Conservation (phyloP, 1,284 basidiomycete species). For the Tetrapyrgos nigripes region DNA sequence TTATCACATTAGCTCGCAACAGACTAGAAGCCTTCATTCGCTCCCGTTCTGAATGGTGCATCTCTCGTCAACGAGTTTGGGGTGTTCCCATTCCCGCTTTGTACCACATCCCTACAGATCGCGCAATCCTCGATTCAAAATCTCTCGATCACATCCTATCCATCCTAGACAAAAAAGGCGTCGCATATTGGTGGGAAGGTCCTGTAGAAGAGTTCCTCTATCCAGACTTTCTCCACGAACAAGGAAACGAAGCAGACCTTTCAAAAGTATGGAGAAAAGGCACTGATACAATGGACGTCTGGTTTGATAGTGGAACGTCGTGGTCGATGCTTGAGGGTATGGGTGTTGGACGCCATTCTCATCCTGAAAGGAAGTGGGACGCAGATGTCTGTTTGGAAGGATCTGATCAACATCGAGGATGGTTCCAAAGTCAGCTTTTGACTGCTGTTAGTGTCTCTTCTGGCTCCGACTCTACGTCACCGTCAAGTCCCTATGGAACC, state of each 20-base stretch:
- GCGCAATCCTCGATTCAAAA: slow-evolving; percentile 69
- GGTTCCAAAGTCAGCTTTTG: slow-evolving; percentile 97
- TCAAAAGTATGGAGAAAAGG: slow-evolving; percentile 73
- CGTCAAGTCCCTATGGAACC: slow-evolving; percentile 72
- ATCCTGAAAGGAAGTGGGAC: slow-evolving; percentile 43
- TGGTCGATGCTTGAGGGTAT: slow-evolving; percentile 82
- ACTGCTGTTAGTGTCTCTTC: slow-evolving; percentile 71
- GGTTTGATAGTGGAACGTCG: slow-evolving; percentile 98
- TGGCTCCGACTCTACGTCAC: slow-evolving; percentile 17
- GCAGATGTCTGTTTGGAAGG: slow-evolving; percentile 96
- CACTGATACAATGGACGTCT: slow-evolving; percentile 97
- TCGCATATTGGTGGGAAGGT: slow-evolving; percentile 92
- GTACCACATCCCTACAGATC: slow-evolving; percentile 70
- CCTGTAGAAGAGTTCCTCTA: slow-evolving; percentile 86
- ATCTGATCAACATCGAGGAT: slow-evolving; percentile 97
- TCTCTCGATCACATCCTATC: slow-evolving; percentile 83
- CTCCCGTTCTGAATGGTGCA: slow-evolving; percentile 98
- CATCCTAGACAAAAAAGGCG: slow-evolving; percentile 77
- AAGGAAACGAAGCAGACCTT: slow-evolving; percentile 26
- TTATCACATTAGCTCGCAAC: slow-evolving; percentile 79
- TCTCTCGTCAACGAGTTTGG: slow-evolving; percentile 98
- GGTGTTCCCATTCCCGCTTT: slow-evolving; percentile 97
- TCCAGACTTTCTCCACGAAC: slow-evolving; percentile 48
- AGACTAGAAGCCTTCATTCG: slow-evolving; percentile 87
- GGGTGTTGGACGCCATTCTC: slow-evolving; percentile 35